Evolutionary conservation across 768 basidiomycete genomes (phyloP).

Genomic region (Tulasnella sp.): DNA sequence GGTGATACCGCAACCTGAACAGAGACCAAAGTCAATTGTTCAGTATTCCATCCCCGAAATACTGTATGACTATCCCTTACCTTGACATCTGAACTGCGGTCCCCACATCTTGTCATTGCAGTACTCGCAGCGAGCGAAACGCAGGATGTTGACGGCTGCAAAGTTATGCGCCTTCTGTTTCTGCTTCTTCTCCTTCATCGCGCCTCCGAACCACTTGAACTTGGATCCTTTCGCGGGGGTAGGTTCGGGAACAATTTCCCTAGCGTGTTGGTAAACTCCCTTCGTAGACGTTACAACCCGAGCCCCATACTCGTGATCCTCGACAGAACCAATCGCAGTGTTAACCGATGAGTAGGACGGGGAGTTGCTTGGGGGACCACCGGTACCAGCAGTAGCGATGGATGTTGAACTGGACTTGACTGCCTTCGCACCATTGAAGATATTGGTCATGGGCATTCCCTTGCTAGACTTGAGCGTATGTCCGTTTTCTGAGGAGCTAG

Average conservation of each 20-base stretch:
- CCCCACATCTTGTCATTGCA: slow-evolving; percentile 99
- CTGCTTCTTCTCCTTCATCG: slow-evolving; percentile 33
- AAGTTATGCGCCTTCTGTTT: slow-evolving; percentile 71
- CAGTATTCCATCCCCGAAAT: background rate
- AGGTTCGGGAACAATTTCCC: background rate
- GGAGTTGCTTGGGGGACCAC: slow-evolving; percentile 30
- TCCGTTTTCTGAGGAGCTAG: slow-evolving; percentile 24
- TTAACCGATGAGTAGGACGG: slow-evolving; percentile 42
- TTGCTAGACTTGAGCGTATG: background rate
- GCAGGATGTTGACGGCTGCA: slow-evolving; percentile 83
- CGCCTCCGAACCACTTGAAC: slow-evolving; percentile 51
- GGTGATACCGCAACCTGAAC: slow-evolving; percentile 75
- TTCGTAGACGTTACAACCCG: slow-evolving; percentile 42
- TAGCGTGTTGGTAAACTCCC: slow-evolving; percentile 36
- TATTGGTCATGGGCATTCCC: slow-evolving; percentile 7
- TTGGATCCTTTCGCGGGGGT: slow-evolving; percentile 43
- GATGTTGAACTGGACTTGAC: background rate
- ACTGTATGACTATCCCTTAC: slow-evolving; percentile 53
- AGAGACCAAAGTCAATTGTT: no score
- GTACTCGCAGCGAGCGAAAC: slow-evolving; percentile 91
- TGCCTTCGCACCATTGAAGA: slow-evolving; percentile 14
- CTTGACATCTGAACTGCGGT: slow-evolving; percentile 85
- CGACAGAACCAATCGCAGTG: slow-evolving; percentile 34
- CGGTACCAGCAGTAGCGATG: background rate
- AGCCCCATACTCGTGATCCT: slow-evolving; percentile 46